These are phyloP conservation scores for Quercus parvula DNA, from an alignment of 306 rosid species.

Conservation along the genomic window DNA sequence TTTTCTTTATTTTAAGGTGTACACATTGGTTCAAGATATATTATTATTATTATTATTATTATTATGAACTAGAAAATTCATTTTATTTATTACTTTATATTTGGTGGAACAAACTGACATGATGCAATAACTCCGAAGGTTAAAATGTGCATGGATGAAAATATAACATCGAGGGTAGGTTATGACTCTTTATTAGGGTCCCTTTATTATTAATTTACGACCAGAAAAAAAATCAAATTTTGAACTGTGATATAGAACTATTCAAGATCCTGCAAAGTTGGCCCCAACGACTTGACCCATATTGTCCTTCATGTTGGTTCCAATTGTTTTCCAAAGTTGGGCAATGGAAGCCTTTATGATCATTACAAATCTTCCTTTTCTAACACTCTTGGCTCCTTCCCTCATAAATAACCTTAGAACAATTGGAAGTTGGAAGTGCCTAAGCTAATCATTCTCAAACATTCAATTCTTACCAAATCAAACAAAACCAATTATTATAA, in stretches of 20 bases:
- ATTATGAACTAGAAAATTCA: too few species aligned
- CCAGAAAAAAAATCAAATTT: neutral
- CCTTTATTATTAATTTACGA: too few species aligned
- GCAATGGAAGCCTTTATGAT: neutral
- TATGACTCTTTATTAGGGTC: neutral
- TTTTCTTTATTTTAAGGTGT: too few species aligned
- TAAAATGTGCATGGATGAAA: neutral
- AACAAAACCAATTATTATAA: slow-evolving; percentile 7
- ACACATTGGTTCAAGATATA: too few species aligned
- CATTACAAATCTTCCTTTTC: slow-evolving; percentile 7
- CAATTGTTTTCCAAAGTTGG: slow-evolving; percentile 22
- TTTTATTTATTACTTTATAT: too few species aligned
- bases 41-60: too few species aligned
- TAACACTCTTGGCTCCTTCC: neutral
- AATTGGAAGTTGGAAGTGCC: neutral
- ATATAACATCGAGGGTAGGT: neutral
- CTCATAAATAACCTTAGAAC: neutral
- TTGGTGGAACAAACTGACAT: neutral
- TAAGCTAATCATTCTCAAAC: neutral
- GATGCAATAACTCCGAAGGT: neutral
- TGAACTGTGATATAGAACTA: neutral
- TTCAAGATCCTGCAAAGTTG: neutral
- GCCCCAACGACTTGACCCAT: slow-evolving; percentile 10
- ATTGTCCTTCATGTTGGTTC: slow-evolving; percentile 8
- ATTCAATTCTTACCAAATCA: slow-evolving; percentile 11